Conservation (phyloP, 306 rosid species). For the Casuarina glauca region DNA sequence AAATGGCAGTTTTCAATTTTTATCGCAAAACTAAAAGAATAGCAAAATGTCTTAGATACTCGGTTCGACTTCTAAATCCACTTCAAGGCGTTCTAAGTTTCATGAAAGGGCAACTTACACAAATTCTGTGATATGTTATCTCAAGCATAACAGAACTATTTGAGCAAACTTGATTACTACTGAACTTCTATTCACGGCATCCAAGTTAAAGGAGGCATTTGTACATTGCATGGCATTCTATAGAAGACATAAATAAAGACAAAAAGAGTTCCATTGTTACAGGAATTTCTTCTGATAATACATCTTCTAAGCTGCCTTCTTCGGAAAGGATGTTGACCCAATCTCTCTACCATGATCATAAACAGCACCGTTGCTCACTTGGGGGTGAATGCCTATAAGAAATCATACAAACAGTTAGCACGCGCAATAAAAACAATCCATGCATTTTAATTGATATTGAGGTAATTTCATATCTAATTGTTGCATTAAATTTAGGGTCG, state of each 20-base stretch:
- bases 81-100: not conserved
- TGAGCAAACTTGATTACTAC: slow-evolving; percentile 13
- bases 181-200: slow-evolving; percentile 37
- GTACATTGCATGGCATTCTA: slow-evolving; percentile 47
- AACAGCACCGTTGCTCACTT: slow-evolving; percentile 38
- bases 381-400: slow-evolving; percentile 69
- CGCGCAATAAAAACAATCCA: not conserved
- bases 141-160: not conserved
- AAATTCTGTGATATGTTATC: not conserved
- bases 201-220: slow-evolving; percentile 36
- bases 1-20: not conserved
- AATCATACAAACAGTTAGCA: slow-evolving; percentile 20
- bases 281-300: slow-evolving; percentile 27
- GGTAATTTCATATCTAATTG: not conserved
- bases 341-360: slow-evolving; percentile 22
- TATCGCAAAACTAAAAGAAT: not conserved
- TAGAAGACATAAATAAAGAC: slow-evolving; percentile 33
- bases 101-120: not conserved
- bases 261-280: slow-evolving; percentile 32
- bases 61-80: not conserved
- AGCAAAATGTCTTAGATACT: not conserved
- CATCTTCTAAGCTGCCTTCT: not conserved
- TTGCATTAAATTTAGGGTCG: not conserved
- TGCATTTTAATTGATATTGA: not conserved
- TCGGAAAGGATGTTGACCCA: slow-evolving; percentile 16